Evolutionary conservation across 768 basidiomycete species (phyloP), one percentile per base, ranked within the genome.

Genomic region (Macrolepiota fuliginosa): DNA sequence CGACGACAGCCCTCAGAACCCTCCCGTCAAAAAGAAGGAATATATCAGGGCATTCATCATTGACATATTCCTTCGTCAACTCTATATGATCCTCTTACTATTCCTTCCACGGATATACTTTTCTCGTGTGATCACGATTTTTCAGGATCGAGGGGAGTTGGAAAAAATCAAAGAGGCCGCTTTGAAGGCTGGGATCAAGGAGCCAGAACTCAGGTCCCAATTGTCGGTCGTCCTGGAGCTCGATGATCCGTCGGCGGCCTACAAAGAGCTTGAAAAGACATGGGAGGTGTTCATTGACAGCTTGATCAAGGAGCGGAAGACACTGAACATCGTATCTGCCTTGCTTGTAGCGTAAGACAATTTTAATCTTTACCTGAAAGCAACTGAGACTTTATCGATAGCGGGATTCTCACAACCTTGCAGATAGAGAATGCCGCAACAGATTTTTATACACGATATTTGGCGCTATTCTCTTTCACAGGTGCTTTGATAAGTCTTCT

Each of bases 401-500:
- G 73, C 1, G 73, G 72, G 13, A 73, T 76, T 46, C 63, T 72
- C 12, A 69, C 71, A 0, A 69, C 74, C 27, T 58, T 76, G 9
- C 73, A 74, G 59, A 74, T 74, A 17, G 68, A 71, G 4, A 61
- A 51, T 32, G 83, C 84, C 35, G 77, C 78, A 0, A 65, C 69
- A 3, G 83, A 86, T 63, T 82, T 84, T 0, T 58, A 86, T 12
- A 81, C 79, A 1, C 79, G 85, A 46, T 85, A 83, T 17, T 72
- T 81, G 0, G 82, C 85, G 0, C 73, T 87, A 12, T 72, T 84
- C 32, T 86, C 86, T 2, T 73, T 88, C 54, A 72, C 80, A 0
- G 86, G 80, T 40, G 84, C 85, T 1, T 66, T 87, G 54, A 80
- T 86, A 77, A 86, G 84, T 65, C 69, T 88, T 19, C 74, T 79